These are phyloP conservation scores for Neopestalotiopsis rosae DNA, from an alignment of 2,329 filamentous ascomycete genomes.

Conservation along the genomic window DNA sequence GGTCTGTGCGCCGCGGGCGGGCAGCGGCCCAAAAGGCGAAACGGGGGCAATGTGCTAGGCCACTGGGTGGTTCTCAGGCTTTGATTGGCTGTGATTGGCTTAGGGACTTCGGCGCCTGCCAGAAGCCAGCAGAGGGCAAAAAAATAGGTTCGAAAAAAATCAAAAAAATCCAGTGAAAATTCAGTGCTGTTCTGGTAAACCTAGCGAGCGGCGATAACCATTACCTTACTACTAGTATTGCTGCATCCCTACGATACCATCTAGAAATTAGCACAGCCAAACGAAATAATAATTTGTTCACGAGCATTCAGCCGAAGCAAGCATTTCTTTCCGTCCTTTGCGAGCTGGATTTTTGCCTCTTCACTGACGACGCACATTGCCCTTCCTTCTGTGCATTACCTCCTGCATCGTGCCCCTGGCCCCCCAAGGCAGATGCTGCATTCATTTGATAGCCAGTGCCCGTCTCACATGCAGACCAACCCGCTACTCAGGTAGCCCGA, in stretches of 20 bases:
- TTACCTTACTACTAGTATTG: not conserved
- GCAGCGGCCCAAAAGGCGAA: constrained; percentile 7
- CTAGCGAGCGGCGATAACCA: not conserved
- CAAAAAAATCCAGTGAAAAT: not conserved
- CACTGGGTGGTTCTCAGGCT: not conserved
- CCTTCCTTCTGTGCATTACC: not conserved
- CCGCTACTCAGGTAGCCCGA: not conserved
- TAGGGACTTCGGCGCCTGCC: not conserved
- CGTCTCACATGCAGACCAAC: not conserved
- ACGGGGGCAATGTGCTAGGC: constrained; percentile 2
- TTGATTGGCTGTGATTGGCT: not conserved
- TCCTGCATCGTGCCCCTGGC: not conserved
- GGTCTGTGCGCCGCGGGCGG: constrained; percentile 11
- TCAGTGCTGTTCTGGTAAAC: not conserved
- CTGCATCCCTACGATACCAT: not conserved
- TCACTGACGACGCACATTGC: no score
- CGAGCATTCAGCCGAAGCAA: no score
- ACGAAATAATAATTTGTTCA: no score
- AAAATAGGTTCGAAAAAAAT: not conserved
- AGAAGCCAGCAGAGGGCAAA: constrained; percentile 1
- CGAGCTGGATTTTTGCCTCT: no score
- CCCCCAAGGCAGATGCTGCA: not conserved
- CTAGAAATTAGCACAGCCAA: no score
- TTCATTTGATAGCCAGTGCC: not conserved
- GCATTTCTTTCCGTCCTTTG: no score